Base-by-base conservation (phyloP, 2,329 filamentous ascomycete genomes). In the Hirsutella thompsonii region DNA sequence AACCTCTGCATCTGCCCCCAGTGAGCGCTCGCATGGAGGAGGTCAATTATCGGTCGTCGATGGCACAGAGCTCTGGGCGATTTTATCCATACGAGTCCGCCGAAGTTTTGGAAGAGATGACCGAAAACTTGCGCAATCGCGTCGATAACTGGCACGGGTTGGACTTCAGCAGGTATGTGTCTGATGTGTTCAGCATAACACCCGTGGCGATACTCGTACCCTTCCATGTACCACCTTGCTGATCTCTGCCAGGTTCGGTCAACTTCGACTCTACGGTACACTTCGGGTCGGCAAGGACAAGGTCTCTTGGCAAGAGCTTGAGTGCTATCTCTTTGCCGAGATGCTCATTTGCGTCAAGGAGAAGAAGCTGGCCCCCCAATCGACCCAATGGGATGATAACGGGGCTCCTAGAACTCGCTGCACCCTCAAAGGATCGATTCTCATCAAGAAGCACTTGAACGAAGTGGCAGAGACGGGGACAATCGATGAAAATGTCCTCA, bases 281-380 rank as follows among this genome's bases (percentile, higher is more conserved):
- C 77, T 98, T 43, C 81, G 86, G 40, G 92, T 98, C 19, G 92
- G 92, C 52, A 98, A 98, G 63, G 92, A 98, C 61, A 88, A 88
- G 50, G 74, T 90, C 48, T 89, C 89, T 6, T 98, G 92, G 92
- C 92, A 98, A 66, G 92, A 96, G 59, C 66, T 98, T 42, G 89
- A 98, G 59, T 98, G 92, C 60, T 98, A 87, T 59, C 73, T 98
- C 23, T 98, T 98, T 56, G 86, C 83, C 4, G 92, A 98, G 65
- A 98, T 98, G 92, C 82, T 98, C 52, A 98, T 98, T 49, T 98
- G 92, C 56, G 88, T 98, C 46, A 98, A 96, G 63, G 92, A 96
- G 64, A 96, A 95, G 74, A 94, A 89, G 65, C 62, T 70, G 8
- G 58, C 68, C 50, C 68, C 32, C 2, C 57, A 61, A 53, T 46